phyloP scores from a whole-genome alignment of 139 green algal species.

The Micractinium sp. region DNA sequence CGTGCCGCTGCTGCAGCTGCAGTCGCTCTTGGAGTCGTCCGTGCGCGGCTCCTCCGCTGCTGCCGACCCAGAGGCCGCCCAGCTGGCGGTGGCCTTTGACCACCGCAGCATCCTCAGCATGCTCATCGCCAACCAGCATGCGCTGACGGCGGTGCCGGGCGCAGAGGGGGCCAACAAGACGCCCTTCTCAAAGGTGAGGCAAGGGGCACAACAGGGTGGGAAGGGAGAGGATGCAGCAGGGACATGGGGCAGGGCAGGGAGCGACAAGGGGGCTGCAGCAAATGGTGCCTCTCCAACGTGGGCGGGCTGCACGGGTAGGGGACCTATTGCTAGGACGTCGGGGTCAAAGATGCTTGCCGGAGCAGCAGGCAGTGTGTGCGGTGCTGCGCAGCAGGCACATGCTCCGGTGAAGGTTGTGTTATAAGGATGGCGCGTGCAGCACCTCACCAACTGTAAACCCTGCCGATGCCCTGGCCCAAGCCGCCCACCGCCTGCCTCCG shows the following conservation, averaged over 20 bases:
- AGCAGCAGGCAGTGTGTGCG: neutral
- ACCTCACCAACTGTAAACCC: neutral
- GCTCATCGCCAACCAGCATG: constrained; percentile 48
- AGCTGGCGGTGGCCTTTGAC: constrained; percentile 74
- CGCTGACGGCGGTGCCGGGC: constrained; percentile 13
- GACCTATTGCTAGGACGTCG: no score
- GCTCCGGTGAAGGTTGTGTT: neutral
- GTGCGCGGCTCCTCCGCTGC: constrained; percentile 62
- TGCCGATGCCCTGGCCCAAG: neutral
- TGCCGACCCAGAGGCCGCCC: constrained; percentile 68
- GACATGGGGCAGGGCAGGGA: neutral
- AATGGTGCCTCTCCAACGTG: no score
- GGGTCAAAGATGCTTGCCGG: no score
- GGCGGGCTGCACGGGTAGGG: no score
- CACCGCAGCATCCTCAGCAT: constrained; percentile 63
- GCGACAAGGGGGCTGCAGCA: no score
- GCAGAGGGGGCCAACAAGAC: constrained; percentile 6
- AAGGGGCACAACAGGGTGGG: neutral
- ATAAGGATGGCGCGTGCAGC: no score
- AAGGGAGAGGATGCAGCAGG: neutral
- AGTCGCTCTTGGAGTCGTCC: constrained; percentile 83
- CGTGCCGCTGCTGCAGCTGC: constrained; percentile 78
- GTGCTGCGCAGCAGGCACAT: neutral
- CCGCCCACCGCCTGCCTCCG: neutral
- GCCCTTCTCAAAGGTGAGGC: constrained; percentile 18